phyloP scores from a whole-genome alignment of 75 land plant species.

The Cryptomeria japonica region DNA sequence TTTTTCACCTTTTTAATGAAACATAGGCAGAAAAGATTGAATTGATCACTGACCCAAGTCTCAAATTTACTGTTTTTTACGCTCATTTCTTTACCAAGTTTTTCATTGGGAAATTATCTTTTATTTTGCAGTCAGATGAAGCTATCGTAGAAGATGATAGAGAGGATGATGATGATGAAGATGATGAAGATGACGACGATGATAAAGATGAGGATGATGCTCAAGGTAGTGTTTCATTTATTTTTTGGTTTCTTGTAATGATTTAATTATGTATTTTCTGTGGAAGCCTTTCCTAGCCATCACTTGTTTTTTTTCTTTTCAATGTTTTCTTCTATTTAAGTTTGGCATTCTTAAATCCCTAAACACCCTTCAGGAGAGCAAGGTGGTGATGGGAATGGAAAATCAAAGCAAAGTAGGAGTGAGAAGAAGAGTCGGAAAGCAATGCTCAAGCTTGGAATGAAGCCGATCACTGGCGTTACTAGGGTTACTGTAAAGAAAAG shows the following conservation, averaged over 20 bases:
- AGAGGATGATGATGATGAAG: conserved; percentile 74
- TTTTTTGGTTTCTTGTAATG: conserved; percentile 7
- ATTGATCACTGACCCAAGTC: not conserved
- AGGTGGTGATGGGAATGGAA: conserved; percentile 35
- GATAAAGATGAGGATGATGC: conserved; percentile 39
- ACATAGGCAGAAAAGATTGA: not conserved
- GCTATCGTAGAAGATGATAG: conserved; percentile 60
- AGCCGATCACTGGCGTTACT: conserved; percentile 79
- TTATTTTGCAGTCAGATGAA: conserved; percentile 42
- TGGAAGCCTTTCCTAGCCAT: not conserved
- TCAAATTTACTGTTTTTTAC: not conserved
- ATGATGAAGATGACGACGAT: conserved; percentile 65
- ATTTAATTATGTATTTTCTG: not conserved
- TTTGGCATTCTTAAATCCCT: not conserved
- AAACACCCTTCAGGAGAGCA: conserved; percentile 14
- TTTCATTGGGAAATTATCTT: not conserved
- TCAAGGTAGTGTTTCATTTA: conserved; percentile 19
- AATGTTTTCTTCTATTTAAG: conserved; percentile 1
- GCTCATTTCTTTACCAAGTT: not conserved
- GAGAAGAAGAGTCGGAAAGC: conserved; percentile 95
- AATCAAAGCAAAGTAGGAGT: conserved; percentile 85
- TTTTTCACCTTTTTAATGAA: not conserved
- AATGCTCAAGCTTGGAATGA: conserved; percentile 93
- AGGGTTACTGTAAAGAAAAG: conserved; percentile 82
- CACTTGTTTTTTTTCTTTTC: not conserved